phyloP scores from a whole-genome alignment of 805 yeast species.

The Candida awuae region DNA sequence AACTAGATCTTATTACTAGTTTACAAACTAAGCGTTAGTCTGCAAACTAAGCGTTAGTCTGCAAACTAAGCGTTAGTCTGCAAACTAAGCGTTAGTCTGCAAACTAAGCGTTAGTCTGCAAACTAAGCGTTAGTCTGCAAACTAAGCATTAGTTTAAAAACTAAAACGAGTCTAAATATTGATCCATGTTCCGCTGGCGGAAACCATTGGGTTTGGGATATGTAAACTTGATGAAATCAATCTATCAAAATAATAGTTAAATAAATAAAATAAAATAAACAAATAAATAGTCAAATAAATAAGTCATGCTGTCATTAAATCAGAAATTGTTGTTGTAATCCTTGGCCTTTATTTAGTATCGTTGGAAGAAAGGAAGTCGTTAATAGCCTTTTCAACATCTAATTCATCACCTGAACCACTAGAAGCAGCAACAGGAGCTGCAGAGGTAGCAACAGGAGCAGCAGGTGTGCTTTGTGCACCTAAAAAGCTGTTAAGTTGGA shows the following conservation, averaged over 20 bases:
- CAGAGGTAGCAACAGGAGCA: conserved; percentile 11
- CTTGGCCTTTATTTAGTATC: too few species aligned
- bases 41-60: too few species aligned
- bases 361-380: conserved; percentile 23
- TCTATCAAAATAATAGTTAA: not conserved
- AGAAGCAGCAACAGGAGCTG: conserved; percentile 8
- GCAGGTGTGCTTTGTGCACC: conserved; percentile 38
- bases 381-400: conserved; percentile 28
- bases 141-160: too few species aligned
- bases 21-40: too few species aligned
- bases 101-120: too few species aligned
- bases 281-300: conserved; percentile 3
- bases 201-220: too few species aligned
- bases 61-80: too few species aligned
- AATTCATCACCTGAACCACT: conserved; percentile 17
- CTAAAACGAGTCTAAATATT: too few species aligned
- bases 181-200: too few species aligned
- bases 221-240: not conserved
- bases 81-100: too few species aligned
- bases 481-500: conserved; percentile 22
- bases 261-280: not conserved
- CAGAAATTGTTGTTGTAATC: conserved; percentile 1
- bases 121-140: too few species aligned
- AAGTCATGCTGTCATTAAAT: not conserved
- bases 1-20: too few species aligned